A percentile compares a stretch with the other conserved stretches of the same genome.
Conservation (phyloP, 2,329 filamentous ascomycete genomes). For the Microcera coccophila region DNA sequence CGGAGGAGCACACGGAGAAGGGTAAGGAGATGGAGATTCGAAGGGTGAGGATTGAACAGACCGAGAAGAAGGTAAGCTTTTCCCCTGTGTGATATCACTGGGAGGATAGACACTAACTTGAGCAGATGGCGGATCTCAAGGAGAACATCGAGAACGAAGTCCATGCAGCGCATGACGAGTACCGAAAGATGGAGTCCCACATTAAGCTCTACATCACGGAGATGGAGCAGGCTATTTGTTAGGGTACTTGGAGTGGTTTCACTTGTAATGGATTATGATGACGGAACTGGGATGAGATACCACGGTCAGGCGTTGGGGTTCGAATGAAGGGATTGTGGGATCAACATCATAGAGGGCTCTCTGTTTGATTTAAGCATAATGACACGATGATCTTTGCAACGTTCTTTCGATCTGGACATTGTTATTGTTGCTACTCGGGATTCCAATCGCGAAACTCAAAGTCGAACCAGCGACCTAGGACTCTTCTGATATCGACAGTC, state of each 20-base stretch:
- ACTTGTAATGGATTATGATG: conserved; percentile 11
- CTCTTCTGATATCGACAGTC: conserved; percentile 52
- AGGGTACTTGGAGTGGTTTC: conserved; percentile 9
- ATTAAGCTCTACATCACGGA: conserved; percentile 97
- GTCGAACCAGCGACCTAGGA: conserved; percentile 63
- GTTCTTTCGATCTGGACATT: neutral
- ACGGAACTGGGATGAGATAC: conserved; percentile 31
- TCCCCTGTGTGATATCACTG: neutral
- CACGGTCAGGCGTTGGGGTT: conserved; percentile 39
- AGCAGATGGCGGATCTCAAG: conserved; percentile 91
- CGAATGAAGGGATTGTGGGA: conserved; percentile 4
- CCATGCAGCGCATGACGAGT: conserved; percentile 85
- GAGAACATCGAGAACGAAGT: conserved; percentile 97
- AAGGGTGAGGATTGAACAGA: conserved; percentile 92
- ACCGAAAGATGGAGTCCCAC: conserved; percentile 94
- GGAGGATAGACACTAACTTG: conserved; percentile 21
- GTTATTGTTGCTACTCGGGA: neutral
- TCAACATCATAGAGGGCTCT: conserved; percentile 1
- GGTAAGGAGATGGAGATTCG: conserved; percentile 88
- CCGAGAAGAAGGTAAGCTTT: conserved; percentile 82
- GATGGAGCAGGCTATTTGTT: conserved; percentile 83
- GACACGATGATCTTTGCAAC: conserved; percentile 5
- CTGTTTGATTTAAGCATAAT: conserved; percentile 10
- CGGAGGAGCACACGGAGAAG: conserved; percentile 81
- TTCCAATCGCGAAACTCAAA: conserved; percentile 12